phyloP scores from a whole-genome alignment of 768 basidiomycete genomes.

The Leucocoprinus sp. region DNA sequence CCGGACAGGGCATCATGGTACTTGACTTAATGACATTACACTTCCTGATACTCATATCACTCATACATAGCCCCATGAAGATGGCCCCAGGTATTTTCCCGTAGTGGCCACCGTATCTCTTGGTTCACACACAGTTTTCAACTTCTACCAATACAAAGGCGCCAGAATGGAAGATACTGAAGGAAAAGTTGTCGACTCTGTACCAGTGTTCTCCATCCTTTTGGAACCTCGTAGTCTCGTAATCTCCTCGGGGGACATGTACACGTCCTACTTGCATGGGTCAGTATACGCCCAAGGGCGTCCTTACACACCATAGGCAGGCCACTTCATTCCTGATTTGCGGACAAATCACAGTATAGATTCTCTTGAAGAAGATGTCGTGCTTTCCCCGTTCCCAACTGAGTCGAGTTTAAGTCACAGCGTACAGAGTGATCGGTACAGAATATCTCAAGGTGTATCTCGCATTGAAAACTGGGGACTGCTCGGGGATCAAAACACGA shows the following conservation, averaged over 20 bases:
- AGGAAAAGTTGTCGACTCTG: constrained; percentile 53
- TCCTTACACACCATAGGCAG: too few species aligned
- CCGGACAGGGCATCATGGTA: constrained; percentile 93
- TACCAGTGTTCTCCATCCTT: constrained; percentile 62
- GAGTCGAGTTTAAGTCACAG: constrained; percentile 16
- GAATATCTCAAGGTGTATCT: neutral
- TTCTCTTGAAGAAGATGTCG: constrained; percentile 41
- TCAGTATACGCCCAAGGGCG: constrained; percentile 22
- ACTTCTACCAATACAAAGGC: constrained; percentile 64
- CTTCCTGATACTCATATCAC: constrained; percentile 9
- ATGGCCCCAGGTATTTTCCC: constrained; percentile 83
- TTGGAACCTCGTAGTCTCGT: constrained; percentile 83
- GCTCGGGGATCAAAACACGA: constrained; percentile 33
- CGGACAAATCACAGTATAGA: constrained; percentile 41
- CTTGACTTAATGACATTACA: constrained; percentile 14
- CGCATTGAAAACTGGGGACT: constrained; percentile 51
- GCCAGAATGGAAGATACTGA: constrained; percentile 16
- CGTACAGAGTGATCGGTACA: constrained; percentile 8
- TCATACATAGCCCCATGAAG: constrained; percentile 72
- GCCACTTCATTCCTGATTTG: constrained; percentile 2
- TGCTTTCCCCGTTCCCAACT: constrained; percentile 20
- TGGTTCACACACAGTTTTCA: constrained; percentile 74
- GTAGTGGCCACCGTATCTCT: constrained; percentile 88
- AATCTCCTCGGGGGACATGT: constrained; percentile 63
- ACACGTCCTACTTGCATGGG: constrained; percentile 72